Base-by-base conservation (phyloP, 2,329 filamentous ascomycete genomes). In the Fusarium penzigii region DNA sequence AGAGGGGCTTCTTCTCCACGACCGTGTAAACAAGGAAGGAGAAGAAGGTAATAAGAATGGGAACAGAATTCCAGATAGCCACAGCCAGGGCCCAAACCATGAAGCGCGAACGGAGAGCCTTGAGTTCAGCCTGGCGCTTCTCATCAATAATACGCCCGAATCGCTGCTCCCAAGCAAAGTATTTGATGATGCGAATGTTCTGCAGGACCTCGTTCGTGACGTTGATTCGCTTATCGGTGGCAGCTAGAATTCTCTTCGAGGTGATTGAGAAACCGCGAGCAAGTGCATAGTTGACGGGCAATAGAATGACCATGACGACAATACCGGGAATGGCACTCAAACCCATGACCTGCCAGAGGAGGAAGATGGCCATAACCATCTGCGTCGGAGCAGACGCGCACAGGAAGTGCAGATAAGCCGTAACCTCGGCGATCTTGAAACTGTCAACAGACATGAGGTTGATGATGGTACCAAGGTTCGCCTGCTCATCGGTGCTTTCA, bases 401-500 rank as follows among this genome's bases (percentile, higher is more conserved):
- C n/a, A 99, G 78, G 72, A 96, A 99, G 72, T 99, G 94, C 32
- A 99, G 78, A 69, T 99, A 99, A 0, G 93, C 89, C 38, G 91
- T 94, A 53, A 96, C 87, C 69, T 99, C 94, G 56, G 90, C 89
- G 49, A 99, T 91, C 75, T 99, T 99, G 84, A 97, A 97, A 44
- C 93, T 97, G 76, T 99, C 95, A 39, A 99, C 95, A 11, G 94
- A 95, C 94, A 99, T 99, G 60, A 99, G 79, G 71, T 97, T 99
- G 77, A 99, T 99, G 66, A 99, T 97, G n/a, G 94, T 96, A 57
- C 95, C 94, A 46, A 95, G 81, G 55, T 94, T 97, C 39, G 92
- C 93, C 74, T 96, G 91, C 52, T 88, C 82, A 56, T 91, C 87
- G 16, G 75, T 62, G 20, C 55, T 58, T 12, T 59, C 67, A 2